Percentiles rank a stretch among this genome's conserved stretches.
These are phyloP conservation scores for Nannochloropsis granulata DNA, from an alignment of 108 stramenopile species.

Conservation along the genomic window DNA sequence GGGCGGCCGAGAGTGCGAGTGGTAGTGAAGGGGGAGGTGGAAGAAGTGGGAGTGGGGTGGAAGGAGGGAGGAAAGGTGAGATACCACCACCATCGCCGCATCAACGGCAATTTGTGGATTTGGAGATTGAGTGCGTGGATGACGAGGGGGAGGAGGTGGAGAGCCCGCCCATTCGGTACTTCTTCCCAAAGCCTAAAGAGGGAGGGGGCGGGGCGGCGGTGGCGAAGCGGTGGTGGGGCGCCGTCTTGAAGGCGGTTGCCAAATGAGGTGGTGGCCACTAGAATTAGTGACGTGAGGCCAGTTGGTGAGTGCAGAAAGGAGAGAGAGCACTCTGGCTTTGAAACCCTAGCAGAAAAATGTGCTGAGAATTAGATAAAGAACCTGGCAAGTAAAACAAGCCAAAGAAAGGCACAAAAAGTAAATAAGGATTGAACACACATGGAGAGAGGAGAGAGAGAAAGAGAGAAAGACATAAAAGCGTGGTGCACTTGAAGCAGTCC, in stretches of 20 bases:
- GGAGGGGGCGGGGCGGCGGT: background rate
- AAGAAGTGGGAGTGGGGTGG: background rate
- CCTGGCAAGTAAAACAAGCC: too few relatives aligned
- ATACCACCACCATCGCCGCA: background rate
- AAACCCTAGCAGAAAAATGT: too few relatives aligned
- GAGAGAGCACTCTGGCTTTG: too few relatives aligned
- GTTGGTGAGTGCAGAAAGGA: too few relatives aligned
- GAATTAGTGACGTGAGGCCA: too few relatives aligned
- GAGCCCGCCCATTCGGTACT: background rate
- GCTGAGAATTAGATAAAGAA: too few relatives aligned
- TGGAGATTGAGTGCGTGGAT: constrained; percentile 23
- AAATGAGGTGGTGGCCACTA: background rate
- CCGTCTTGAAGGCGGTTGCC: background rate
- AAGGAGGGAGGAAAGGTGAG: background rate
- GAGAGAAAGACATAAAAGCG: too few relatives aligned
- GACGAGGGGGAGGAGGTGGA: constrained; percentile 20
- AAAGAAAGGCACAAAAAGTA: too few relatives aligned
- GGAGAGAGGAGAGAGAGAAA: too few relatives aligned
- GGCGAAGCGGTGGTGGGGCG: background rate
- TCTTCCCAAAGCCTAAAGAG: background rate
- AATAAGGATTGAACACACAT: too few relatives aligned
- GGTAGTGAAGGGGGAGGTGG: background rate
- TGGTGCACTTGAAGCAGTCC: too few relatives aligned
- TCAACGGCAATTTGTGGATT: constrained; percentile 11
- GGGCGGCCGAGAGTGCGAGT: background rate